phyloP scores from a whole-genome alignment of 768 basidiomycete genomes.

The Mycena pura region DNA sequence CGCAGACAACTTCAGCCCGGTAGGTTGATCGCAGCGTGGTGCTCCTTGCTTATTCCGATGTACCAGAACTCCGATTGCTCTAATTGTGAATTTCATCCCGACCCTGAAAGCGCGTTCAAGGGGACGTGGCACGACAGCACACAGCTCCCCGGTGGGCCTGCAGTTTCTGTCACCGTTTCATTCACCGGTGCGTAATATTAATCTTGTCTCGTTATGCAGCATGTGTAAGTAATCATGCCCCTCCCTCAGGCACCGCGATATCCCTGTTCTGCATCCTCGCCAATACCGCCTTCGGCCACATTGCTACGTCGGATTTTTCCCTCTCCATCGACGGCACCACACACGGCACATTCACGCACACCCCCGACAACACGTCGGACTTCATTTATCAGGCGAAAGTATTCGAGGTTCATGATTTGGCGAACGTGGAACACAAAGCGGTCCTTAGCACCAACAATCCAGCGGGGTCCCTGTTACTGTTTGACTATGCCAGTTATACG shows the following conservation, averaged over 20 bases:
- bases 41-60: neutral
- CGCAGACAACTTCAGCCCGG: neutral
- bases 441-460: conserved; percentile 11
- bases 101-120: conserved; percentile 3
- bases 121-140: conserved; percentile 21
- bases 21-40: neutral
- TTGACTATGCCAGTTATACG: conserved; percentile 17
- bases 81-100: neutral
- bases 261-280: conserved; percentile 10
- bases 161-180: conserved; percentile 9
- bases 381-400: neutral
- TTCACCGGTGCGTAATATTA: conserved; percentile 4
- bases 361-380: neutral
- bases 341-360: neutral
- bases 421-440: neutral
- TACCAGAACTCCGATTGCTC: conserved; percentile 3
- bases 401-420: neutral
- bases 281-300: neutral
- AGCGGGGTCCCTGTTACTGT: conserved; percentile 4
- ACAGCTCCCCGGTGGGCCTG: neutral
- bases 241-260: neutral
- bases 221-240: neutral
- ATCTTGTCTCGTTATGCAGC: neutral
- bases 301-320: neutral
- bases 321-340: conserved; percentile 6